Evolutionary conservation across 139 green algal species (phyloP).

Genomic region (Tetradesmus lagerheimii): DNA sequence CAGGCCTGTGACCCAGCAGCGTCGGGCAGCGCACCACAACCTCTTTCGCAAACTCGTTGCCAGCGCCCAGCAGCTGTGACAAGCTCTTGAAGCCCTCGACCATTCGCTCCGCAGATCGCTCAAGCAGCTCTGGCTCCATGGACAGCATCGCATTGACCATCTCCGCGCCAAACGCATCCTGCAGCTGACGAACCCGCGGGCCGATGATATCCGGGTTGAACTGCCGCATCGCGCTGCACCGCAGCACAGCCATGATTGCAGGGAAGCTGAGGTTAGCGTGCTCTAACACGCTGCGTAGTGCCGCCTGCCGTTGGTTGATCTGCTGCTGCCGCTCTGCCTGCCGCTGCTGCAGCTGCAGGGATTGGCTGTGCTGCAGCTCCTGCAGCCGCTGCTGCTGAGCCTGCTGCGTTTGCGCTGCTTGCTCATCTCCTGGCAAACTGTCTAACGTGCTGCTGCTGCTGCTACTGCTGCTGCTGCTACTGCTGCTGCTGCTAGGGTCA

Average conservation of each 20-base stretch:
- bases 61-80: background rate
- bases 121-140: background rate
- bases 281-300: background rate
- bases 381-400: background rate
- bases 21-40: background rate
- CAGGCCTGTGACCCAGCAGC: background rate
- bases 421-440: background rate
- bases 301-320: background rate
- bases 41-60: background rate
- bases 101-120: background rate
- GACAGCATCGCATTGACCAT: background rate
- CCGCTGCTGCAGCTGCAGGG: background rate
- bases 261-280: background rate
- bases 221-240: background rate
- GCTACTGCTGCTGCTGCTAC: background rate
- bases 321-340: background rate
- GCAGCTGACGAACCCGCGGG: background rate
- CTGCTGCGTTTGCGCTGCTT: background rate
- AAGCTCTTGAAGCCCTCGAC: background rate
- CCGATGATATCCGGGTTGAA: background rate
- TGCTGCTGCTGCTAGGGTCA: background rate
- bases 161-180: background rate
- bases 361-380: background rate
- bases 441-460: slow-evolving; percentile 1
- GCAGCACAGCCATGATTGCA: background rate